Evolutionary conservation across 331 rosid species (phyloP), one percentile per base, ranked within the genome.

Genomic region (Dryas integrifolia): DNA sequence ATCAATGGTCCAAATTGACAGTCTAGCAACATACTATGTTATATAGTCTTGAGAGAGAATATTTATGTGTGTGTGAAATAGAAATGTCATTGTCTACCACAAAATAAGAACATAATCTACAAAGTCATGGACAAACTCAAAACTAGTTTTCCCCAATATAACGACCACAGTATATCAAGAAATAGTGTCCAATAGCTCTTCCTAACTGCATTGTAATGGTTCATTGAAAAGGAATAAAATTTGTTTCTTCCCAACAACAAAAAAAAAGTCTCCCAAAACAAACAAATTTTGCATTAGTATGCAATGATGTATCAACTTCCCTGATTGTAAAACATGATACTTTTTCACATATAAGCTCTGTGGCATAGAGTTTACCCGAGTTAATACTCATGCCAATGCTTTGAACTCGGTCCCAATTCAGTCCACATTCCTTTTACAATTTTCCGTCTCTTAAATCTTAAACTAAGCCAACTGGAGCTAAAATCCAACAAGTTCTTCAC

Each of bases 351-450:
- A 10, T 10, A 55, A 7, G 30, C 12, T 30, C 35, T 30, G 35
- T 1, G 35, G 35, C 58, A 41, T 9, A 21, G 10, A 14, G 8
- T 11, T 65, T 3, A 12, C 4, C 8, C 24, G 11, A 24, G 24
- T 21, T 6, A 46, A 39, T 62, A 48, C 4, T 4, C 5, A 13
- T 6, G 13, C 15, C 70, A 48, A 48, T 12, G 7, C 26, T 14
- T 47, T 30, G 45, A 58, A 30, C 14, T 18, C 71, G 21, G 24
- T 10, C 18, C 55, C 55, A 73, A 51, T 41, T 61, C 71, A 63
- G 51, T 39, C 43, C 50, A 38, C 18, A 53, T 48, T 13, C 3
- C 43, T 11, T 26, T 9, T 13, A 71, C 65, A 43, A 24, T 7
- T 56, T 26, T 6, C 56, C 43, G 30, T 18, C 4, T 10, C 24